These are phyloP conservation scores for Cystofilobasidium capitatum DNA, from an alignment of 768 basidiomycete genomes.

Conservation along the genomic window DNA sequence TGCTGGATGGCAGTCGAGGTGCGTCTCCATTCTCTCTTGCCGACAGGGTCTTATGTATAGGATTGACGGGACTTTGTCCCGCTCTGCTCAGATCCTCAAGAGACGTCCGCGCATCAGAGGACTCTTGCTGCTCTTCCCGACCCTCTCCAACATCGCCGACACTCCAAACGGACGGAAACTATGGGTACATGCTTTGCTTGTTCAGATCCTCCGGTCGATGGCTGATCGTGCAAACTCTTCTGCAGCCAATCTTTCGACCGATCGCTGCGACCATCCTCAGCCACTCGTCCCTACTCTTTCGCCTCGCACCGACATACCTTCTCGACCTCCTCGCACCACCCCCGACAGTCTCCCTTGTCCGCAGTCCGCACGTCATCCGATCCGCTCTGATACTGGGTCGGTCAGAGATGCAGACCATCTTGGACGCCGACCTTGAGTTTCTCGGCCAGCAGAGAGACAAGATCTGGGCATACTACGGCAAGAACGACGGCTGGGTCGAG, in stretches of 20 bases:
- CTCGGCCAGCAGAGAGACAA: background rate
- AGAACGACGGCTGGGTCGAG: constrained; percentile 9
- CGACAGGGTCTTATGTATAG: background rate
- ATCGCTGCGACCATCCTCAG: background rate
- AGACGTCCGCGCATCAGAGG: background rate
- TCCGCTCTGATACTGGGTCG: background rate
- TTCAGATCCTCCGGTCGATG: background rate
- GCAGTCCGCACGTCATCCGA: background rate
- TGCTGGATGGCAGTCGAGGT: constrained; percentile 12
- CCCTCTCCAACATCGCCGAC: constrained; percentile 7
- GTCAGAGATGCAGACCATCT: constrained; percentile 8
- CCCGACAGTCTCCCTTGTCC: constrained; percentile 7
- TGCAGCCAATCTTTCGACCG: constrained; percentile 10
- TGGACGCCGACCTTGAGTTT: constrained; percentile 1
- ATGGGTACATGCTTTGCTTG: background rate
- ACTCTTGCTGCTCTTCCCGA: background rate
- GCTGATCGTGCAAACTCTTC: background rate
- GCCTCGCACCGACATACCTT: background rate
- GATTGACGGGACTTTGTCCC: no score
- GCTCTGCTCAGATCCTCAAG: background rate
- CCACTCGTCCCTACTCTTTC: background rate
- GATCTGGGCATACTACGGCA: constrained; percentile 2
- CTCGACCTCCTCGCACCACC: background rate
- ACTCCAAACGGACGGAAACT: background rate
- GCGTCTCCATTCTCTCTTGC: background rate